Evolutionary conservation across 2,329 filamentous ascomycete species (phyloP).

Genomic region (Didymella exigua): DNA sequence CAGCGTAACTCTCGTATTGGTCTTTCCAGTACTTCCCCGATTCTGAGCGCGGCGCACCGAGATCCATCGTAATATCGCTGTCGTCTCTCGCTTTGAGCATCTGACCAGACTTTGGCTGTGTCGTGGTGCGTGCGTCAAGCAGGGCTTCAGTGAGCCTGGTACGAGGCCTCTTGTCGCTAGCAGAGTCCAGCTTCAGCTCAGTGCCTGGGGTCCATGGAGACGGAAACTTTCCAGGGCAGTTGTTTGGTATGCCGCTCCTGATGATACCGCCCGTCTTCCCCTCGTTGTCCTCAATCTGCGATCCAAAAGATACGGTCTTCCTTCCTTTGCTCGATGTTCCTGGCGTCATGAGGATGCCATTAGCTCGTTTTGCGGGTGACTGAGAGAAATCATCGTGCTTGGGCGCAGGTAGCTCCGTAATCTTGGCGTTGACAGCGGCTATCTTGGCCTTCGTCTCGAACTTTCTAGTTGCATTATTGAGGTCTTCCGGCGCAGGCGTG

Average conservation of each 20-base stretch:
- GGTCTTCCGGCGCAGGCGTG: conserved; percentile 62
- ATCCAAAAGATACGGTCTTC: conserved; percentile 67
- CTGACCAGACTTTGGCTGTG: conserved; percentile 36
- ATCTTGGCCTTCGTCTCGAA: conserved; percentile 35
- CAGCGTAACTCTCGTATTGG: conserved; percentile 74
- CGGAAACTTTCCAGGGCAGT: conserved; percentile 56
- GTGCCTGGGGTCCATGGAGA: conserved; percentile 57
- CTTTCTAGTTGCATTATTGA: conserved; percentile 29
- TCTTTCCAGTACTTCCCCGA: conserved; percentile 82
- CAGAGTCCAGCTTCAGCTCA: conserved; percentile 36
- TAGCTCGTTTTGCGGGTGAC: conserved; percentile 63
- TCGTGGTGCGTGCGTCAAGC: conserved; percentile 52
- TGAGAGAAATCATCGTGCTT: conserved; percentile 29
- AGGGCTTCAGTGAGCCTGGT: conserved; percentile 54
- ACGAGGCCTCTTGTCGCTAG: conserved; percentile 41
- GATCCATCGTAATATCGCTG: conserved; percentile 70
- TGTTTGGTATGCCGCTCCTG: conserved; percentile 55
- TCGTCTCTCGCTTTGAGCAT: conserved; percentile 52
- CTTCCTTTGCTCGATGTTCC: conserved; percentile 61
- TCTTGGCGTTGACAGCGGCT: conserved; percentile 32
- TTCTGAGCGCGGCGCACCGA: conserved; percentile 74
- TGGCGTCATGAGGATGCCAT: conserved; percentile 68
- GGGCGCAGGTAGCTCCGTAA: conserved; percentile 25
- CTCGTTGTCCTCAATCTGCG: conserved; percentile 63
- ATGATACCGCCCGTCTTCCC: conserved; percentile 54